Conservation (phyloP, 1,139 yeast species). For the Sugiyamaella neomexicana region DNA sequence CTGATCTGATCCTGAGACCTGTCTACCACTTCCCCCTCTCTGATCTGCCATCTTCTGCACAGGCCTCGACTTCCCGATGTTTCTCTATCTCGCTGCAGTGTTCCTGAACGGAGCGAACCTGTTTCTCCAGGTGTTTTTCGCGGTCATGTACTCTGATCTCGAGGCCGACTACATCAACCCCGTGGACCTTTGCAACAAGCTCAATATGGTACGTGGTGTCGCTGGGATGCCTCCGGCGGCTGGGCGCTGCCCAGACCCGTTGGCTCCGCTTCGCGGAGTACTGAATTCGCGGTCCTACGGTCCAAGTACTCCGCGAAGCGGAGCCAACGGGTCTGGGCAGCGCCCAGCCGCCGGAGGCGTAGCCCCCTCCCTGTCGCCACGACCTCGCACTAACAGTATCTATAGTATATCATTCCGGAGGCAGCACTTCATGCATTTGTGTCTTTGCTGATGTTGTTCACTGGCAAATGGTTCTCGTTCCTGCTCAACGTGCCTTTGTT, state of each 20-base stretch:
- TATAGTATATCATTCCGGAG: conserved; percentile 71
- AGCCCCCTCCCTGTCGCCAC: neutral
- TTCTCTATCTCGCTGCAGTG: conserved; percentile 49
- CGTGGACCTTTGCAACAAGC: conserved; percentile 84
- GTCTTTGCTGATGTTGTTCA: conserved; percentile 63
- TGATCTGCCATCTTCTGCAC: neutral
- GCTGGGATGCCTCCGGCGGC: conserved; percentile 3
- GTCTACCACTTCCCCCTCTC: neutral
- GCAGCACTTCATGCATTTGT: conserved; percentile 74
- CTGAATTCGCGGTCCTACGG: neutral
- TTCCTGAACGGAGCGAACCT: conserved; percentile 77
- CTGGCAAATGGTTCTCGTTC: conserved; percentile 87
- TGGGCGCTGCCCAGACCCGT: neutral
- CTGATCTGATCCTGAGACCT: neutral
- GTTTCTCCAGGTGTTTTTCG: conserved; percentile 83
- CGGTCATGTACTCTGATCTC: conserved; percentile 85
- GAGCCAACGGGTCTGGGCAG: neutral
- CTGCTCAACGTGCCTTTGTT: conserved; percentile 75
- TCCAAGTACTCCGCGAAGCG: neutral
- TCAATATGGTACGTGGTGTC: conserved; percentile 48
- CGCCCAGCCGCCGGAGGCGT: neutral
- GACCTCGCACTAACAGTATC: conserved; percentile 13
- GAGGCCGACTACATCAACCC: conserved; percentile 92
- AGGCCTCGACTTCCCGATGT: conserved; percentile 9
- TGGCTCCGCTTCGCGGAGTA: neutral